A percentile compares a stretch with the other conserved stretches of the same genome.
phyloP scores from a whole-genome alignment of 2,329 filamentous ascomycete genomes.

The Microdochium bolleyi region DNA sequence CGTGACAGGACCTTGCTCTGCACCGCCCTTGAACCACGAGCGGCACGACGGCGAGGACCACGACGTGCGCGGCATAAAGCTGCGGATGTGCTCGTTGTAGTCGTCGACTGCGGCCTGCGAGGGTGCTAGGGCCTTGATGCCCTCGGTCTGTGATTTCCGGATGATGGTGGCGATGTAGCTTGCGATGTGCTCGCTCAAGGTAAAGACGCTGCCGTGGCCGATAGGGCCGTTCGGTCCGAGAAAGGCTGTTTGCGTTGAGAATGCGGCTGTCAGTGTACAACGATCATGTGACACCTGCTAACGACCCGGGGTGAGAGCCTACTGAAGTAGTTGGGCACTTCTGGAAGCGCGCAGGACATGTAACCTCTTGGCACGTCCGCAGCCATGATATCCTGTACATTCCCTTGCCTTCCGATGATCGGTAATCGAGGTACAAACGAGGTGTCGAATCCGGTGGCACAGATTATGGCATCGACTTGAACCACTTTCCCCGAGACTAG shows the following conservation, averaged over 20 bases:
- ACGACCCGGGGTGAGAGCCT: slow-evolving; percentile 10
- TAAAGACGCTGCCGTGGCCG: slow-evolving; percentile 41
- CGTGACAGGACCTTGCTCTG: slow-evolving; percentile 29
- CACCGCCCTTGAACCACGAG: slow-evolving; percentile 43
- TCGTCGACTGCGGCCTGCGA: slow-evolving; percentile 38
- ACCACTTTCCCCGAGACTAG: slow-evolving; percentile 38
- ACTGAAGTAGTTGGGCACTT: slow-evolving; percentile 50
- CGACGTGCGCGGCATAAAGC: slow-evolving; percentile 45
- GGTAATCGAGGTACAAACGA: slow-evolving; percentile 45
- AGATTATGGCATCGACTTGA: slow-evolving; percentile 46
- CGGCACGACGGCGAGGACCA: slow-evolving; percentile 35
- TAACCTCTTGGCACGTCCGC: slow-evolving; percentile 37
- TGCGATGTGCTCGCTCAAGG: slow-evolving; percentile 42
- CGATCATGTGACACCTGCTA: not conserved
- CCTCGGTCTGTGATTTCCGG: slow-evolving; percentile 40
- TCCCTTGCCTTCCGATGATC: slow-evolving; percentile 37
- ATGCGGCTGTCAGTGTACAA: not conserved
- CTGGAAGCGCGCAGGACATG: slow-evolving; percentile 43
- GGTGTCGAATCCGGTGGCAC: slow-evolving; percentile 49
- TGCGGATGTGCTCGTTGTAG: slow-evolving; percentile 38
- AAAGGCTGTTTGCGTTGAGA: slow-evolving; percentile 26
- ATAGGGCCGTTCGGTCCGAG: slow-evolving; percentile 44
- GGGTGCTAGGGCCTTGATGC: slow-evolving; percentile 36
- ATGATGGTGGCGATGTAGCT: slow-evolving; percentile 41
- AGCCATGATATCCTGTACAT: slow-evolving; percentile 41